Evolutionary conservation across 805 yeast genomes (phyloP), one percentile per base, ranked within the genome.

Genomic region (Candida saitoana): DNA sequence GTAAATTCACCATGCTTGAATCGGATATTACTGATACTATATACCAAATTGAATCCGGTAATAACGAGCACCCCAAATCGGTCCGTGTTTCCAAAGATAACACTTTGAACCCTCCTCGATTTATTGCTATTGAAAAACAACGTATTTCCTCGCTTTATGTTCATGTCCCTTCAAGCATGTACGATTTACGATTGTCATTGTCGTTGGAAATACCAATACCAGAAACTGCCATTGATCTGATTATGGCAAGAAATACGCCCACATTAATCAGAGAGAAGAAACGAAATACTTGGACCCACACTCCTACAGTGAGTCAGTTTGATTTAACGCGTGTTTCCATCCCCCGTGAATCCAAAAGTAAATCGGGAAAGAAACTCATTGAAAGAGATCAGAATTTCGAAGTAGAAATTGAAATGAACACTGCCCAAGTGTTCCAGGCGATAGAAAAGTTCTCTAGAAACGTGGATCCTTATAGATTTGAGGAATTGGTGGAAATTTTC

Each of bases 201-300:
- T 79, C 87, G 30, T 62, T 85, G 20, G 97, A 89, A 77, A 59
- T 82, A 45, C 96, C 96, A 0, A 76, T 77, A 18, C 73, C 76
- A 25, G 80, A 74, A 64, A 62, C 78, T 57, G 61, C 81, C 66
- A 51, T 82, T 57, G 76, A 73, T 63, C 73, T 69, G 55, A 54
- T 63, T 14, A 49, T 77, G 61, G 69, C 70, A 56, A 66, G 74
- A 54, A 68, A 74, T 56, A 66, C 73, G 44, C 83, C 84, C 5
- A 67, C 73, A 18, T 56, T 75, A 44, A 76, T 77, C 34, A 70
- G 96, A 54, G 76, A 77, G 44, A 89, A 89, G 62, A 81, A 83
- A 50, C 73, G 97, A 47, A 71, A 74, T 19, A 78, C 90, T 44
- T 87, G 76, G 63, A 68, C 76, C n/a, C 90, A 86, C 49, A 71